A percentile compares a stretch with the other conserved stretches of the same genome.
These are phyloP conservation scores for Phytophthora hibernalis DNA, from an alignment of 352 stramenopile species.

Conservation along the genomic window DNA sequence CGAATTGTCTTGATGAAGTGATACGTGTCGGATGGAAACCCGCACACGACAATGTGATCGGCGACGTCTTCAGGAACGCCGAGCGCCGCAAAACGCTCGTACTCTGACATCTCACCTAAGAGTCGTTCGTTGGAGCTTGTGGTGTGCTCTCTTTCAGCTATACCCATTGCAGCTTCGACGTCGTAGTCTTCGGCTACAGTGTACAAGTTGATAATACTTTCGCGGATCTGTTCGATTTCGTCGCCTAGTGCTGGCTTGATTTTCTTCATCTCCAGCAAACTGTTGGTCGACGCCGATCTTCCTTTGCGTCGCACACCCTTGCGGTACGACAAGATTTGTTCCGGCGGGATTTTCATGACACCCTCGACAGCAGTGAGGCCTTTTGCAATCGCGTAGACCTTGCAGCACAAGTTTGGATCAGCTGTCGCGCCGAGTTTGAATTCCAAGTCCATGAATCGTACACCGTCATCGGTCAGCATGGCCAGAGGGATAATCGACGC, in stretches of 20 bases:
- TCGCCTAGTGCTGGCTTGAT: slow-evolving; percentile 64
- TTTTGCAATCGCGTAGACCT: slow-evolving; percentile 79
- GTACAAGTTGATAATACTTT: slow-evolving; percentile 68
- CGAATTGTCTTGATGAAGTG: slow-evolving; percentile 79
- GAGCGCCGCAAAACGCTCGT: slow-evolving; percentile 58
- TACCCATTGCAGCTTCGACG: slow-evolving; percentile 31
- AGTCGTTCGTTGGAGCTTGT: slow-evolving; percentile 13
- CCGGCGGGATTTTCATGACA: slow-evolving; percentile 66
- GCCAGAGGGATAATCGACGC: slow-evolving; percentile 67
- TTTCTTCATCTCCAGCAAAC: slow-evolving; percentile 48
- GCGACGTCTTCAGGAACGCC: slow-evolving; percentile 50
- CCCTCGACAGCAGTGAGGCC: slow-evolving; percentile 58
- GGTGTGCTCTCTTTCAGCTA: slow-evolving; percentile 13
- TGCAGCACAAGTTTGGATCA: slow-evolving; percentile 83
- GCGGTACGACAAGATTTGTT: slow-evolving; percentile 80
- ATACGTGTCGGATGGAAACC: slow-evolving; percentile 68
- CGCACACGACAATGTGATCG: slow-evolving; percentile 76
- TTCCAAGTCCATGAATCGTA: slow-evolving; percentile 77
- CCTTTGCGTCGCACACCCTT: slow-evolving; percentile 74
- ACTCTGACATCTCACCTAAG: slow-evolving; percentile 42
- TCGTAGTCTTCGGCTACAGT: slow-evolving; percentile 41
- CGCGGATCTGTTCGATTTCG: slow-evolving; percentile 66
- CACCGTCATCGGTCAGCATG: slow-evolving; percentile 69
- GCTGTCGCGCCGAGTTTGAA: slow-evolving; percentile 80
- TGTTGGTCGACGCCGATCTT: slow-evolving; percentile 45